A percentile compares a stretch with the other conserved stretches of the same genome.
Conservation (phyloP, 2,329 filamentous ascomycete species). For the Fusarium annulatum region DNA sequence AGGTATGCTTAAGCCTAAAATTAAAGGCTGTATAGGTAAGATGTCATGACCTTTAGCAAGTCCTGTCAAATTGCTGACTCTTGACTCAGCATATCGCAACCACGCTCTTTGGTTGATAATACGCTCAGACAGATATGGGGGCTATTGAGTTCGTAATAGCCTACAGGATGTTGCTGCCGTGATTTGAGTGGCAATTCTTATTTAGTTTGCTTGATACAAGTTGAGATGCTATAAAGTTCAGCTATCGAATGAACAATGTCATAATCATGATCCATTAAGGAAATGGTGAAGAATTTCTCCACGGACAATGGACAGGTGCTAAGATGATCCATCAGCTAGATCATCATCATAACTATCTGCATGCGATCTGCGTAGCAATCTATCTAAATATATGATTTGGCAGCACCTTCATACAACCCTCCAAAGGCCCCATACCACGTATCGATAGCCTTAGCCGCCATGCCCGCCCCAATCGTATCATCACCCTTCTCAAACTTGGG, state of each 20-base stretch:
- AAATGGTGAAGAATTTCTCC: too few species aligned
- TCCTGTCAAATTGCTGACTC: not conserved
- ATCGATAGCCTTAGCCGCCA: conserved; percentile 52
- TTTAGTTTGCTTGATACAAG: too few species aligned
- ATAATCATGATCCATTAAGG: too few species aligned
- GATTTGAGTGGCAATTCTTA: not conserved
- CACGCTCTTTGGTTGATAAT: not conserved
- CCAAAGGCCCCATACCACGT: conserved; percentile 58
- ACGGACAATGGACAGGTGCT: too few species aligned
- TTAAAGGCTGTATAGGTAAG: not conserved
- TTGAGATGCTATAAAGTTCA: too few species aligned
- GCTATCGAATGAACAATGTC: not conserved
- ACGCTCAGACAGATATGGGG: not conserved
- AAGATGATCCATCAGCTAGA: too few species aligned
- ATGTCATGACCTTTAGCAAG: not conserved
- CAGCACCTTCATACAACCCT: conserved; percentile 26
- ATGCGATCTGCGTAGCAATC: accelerated
- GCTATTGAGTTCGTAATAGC: not conserved
- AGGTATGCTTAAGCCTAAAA: not conserved
- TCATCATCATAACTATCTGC: too few species aligned
- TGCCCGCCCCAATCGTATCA: conserved; percentile 61
- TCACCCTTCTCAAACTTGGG: conserved; percentile 58
- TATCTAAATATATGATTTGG: not conserved
- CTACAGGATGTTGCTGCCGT: too few species aligned
- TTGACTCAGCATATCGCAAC: accelerated